phyloP scores from a whole-genome alignment of 2,329 filamentous ascomycete genomes.

The Aspergillus sojae region DNA sequence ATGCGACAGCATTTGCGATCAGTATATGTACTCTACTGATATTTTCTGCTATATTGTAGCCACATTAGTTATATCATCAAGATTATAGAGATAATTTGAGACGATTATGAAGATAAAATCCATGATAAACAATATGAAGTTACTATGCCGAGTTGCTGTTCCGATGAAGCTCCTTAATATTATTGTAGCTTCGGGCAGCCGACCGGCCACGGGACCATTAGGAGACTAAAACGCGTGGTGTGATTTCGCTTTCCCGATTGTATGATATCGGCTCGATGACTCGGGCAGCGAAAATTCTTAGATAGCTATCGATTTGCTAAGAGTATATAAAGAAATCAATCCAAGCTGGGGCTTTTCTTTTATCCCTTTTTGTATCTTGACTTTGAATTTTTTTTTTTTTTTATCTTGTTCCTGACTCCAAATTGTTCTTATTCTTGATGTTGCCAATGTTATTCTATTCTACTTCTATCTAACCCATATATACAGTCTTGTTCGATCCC shows the following conservation, averaged over 20 bases:
- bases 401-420: neutral
- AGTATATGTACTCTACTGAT: neutral
- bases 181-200: constrained; percentile 11
- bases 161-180: neutral
- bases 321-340: constrained; percentile 6
- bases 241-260: constrained; percentile 17
- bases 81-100: neutral
- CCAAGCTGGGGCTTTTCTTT: neutral
- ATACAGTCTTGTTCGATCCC: neutral
- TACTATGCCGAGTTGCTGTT: neutral
- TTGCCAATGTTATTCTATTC: neutral
- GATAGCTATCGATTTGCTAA: neutral
- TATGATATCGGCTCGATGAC: constrained; percentile 7
- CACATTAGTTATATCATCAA: too few relatives aligned
- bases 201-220: constrained; percentile 19
- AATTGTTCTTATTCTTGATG: neutral
- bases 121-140: neutral
- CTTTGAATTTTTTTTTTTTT: neutral
- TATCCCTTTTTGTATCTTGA: neutral
- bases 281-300: constrained; percentile 1
- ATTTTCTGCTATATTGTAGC: neutral
- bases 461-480: neutral
- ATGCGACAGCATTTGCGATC: neutral
- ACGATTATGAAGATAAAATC: neutral
- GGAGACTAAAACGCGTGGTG: constrained; percentile 12